phyloP scores from a whole-genome alignment of 768 basidiomycete genomes.

The Lentinula sp. region DNA sequence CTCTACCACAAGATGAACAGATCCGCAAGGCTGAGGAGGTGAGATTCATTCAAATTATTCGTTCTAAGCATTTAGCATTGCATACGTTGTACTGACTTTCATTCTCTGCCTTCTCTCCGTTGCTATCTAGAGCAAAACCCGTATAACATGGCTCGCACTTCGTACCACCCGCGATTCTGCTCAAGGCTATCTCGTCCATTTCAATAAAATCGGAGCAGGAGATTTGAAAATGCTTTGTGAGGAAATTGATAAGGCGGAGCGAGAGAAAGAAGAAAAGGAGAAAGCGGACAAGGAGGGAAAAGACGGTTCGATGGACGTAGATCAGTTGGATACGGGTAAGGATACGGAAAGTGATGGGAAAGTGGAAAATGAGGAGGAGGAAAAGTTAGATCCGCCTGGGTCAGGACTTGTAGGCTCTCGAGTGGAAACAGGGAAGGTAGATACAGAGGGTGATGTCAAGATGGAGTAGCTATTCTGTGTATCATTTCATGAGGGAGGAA shows the following conservation, averaged over 20 bases:
- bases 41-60: slow-evolving; percentile 2
- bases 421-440: neutral
- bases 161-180: slow-evolving; percentile 58
- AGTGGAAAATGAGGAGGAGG: neutral
- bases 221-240: slow-evolving; percentile 52
- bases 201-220: slow-evolving; percentile 77
- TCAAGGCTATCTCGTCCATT: slow-evolving; percentile 60
- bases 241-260: slow-evolving; percentile 42
- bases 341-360: neutral
- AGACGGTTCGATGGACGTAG: slow-evolving; percentile 16
- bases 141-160: slow-evolving; percentile 77
- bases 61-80: slow-evolving; percentile 1
- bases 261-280: slow-evolving; percentile 22
- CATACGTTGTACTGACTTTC: neutral
- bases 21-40: slow-evolving; percentile 63
- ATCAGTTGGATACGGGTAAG: neutral
- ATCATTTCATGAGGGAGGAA: too few species aligned
- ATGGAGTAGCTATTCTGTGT: neutral
- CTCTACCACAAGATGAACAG: slow-evolving; percentile 37
- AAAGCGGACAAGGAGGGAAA: slow-evolving; percentile 27
- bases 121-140: slow-evolving; percentile 57
- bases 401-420: neutral
- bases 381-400: neutral
- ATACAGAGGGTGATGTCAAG: neutral
- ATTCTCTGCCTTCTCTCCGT: neutral